Evolutionary conservation across 805 yeast genomes (phyloP), one percentile per base, ranked within the genome.

Genomic region (Lipomyces sp.): DNA sequence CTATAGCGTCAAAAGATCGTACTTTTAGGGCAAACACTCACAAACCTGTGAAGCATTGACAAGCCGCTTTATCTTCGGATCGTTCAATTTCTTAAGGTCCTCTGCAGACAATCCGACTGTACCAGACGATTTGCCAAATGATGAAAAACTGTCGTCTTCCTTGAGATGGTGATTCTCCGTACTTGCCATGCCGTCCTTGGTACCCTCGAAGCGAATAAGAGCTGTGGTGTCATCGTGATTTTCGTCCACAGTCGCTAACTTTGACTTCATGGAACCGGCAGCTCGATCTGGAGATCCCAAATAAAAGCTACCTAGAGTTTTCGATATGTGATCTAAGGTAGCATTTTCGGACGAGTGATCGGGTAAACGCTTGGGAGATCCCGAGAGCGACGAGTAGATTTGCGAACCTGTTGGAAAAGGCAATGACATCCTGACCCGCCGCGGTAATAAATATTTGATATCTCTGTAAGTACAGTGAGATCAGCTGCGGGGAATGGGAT

Each of bases 21-120:
- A 32, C 39, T 60, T 59, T 11, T 55, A 24, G 24, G 24, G 24
- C 51, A 32, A 4, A 2, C 3, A 59, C 69, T 24, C 37, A 67
- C 69, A 67, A 6, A 67, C 50, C 76, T 94, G 97, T 53, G 97
- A 90, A 34, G 95, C 98, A 59, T 92, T 89, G 7, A 93, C 96
- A 66, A 91, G 80, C 67, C 99, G 83, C 75, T 89, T 89, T 0
- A 96, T 91, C 74, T 91, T 91, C 60, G 90, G 87, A 56, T 86
- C 83, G 65, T 86, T 83, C 5, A 93, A 89, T 74, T 85, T 85
- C 63, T 64, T 67, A 42, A 66, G 61, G n/a, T 73, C 78, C 45
- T 72, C 76, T 15, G 65, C 59, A 8, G 70, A 37, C 35, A 67
- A 30, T 42, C 54, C 57, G 13, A 51, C 18, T 1, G 57, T 11